These are phyloP conservation scores for Pezizomycotina sp. DNA, from an alignment of 2,329 filamentous ascomycete genomes.

Conservation along the genomic window DNA sequence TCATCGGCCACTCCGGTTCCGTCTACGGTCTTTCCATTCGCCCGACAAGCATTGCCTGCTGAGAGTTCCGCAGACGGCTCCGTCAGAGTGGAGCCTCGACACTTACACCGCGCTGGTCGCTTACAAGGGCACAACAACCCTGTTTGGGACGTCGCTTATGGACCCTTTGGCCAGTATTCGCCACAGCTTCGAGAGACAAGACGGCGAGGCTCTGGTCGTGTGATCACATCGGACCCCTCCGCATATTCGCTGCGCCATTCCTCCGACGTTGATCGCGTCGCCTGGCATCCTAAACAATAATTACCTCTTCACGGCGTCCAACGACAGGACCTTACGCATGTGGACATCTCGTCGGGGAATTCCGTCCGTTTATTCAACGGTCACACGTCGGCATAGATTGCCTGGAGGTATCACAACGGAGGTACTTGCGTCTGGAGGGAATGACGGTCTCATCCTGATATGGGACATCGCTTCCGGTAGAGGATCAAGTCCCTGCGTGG, in stretches of 20 bases:
- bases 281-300: conserved; percentile 89
- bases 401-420: conserved; percentile 77
- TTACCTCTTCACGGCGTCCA: conserved; percentile 84
- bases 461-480: conserved; percentile 82
- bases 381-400: conserved; percentile 72
- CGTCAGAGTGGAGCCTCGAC: conserved; percentile 77
- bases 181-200: conserved; percentile 73
- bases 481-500: conserved; percentile 85
- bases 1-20: conserved; percentile 73
- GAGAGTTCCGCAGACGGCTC: conserved; percentile 74
- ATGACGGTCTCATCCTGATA: conserved; percentile 74
- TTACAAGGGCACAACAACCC: conserved; percentile 89
- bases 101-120: conserved; percentile 83
- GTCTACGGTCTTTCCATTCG: conserved; percentile 87
- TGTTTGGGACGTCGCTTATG: conserved; percentile 76
- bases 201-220: conserved; percentile 83
- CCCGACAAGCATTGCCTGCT: conserved; percentile 56
- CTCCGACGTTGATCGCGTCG: conserved; percentile 74
- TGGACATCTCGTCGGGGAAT: conserved; percentile 76
- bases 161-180: conserved; percentile 92
- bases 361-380: conserved; percentile 85
- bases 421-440: conserved; percentile 81
- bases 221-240: conserved; percentile 74
- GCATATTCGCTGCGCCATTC: conserved; percentile 86
- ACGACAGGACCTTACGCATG: conserved; percentile 90